Percentiles rank a stretch among this genome's conserved stretches.
Conservation (phyloP, 1,284 basidiomycete genomes). For the Trichosporon coremiiforme region DNA sequence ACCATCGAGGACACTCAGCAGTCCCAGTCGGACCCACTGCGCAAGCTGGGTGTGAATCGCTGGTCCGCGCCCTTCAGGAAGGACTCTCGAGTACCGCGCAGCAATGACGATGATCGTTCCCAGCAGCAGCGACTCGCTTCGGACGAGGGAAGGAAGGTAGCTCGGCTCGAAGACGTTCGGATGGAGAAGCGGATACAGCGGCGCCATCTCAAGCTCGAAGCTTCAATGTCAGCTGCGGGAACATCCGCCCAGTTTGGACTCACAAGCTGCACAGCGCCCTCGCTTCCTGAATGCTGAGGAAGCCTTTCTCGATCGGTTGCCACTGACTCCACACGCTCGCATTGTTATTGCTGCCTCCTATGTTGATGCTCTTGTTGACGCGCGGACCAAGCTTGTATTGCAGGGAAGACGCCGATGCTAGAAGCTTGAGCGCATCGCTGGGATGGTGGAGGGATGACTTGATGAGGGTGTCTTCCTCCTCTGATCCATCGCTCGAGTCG, state of each 20-base stretch:
- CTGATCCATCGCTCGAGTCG: conserved; percentile 5
- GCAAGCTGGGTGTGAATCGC: conserved; percentile 19
- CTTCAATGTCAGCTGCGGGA: conserved; percentile 15
- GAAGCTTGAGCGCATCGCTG: conserved; percentile 26
- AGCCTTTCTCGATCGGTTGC: conserved; percentile 24
- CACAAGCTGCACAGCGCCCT: conserved; percentile 24
- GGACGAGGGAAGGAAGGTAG: conserved; percentile 26
- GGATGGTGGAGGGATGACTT: conserved; percentile 28
- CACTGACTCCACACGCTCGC: conserved; percentile 21
- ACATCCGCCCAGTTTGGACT: neutral
- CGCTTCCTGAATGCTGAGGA: conserved; percentile 24
- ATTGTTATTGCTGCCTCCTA: conserved; percentile 18
- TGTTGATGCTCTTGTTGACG: neutral
- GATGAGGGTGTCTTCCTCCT: conserved; percentile 22
- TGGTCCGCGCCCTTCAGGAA: conserved; percentile 14
- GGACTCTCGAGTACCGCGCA: conserved; percentile 23
- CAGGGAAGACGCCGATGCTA: conserved; percentile 25
- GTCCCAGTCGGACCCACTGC: conserved; percentile 24
- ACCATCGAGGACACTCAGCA: conserved; percentile 26
- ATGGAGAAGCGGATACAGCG: conserved; percentile 28
- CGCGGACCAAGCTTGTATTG: conserved; percentile 21
- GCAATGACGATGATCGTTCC: conserved; percentile 27
- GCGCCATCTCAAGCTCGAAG: conserved; percentile 28
- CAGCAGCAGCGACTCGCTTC: conserved; percentile 24
- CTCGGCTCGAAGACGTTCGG: conserved; percentile 22